These are phyloP conservation scores for Clarireedia hainanense DNA, from an alignment of 2,329 filamentous ascomycete genomes.

Conservation along the genomic window DNA sequence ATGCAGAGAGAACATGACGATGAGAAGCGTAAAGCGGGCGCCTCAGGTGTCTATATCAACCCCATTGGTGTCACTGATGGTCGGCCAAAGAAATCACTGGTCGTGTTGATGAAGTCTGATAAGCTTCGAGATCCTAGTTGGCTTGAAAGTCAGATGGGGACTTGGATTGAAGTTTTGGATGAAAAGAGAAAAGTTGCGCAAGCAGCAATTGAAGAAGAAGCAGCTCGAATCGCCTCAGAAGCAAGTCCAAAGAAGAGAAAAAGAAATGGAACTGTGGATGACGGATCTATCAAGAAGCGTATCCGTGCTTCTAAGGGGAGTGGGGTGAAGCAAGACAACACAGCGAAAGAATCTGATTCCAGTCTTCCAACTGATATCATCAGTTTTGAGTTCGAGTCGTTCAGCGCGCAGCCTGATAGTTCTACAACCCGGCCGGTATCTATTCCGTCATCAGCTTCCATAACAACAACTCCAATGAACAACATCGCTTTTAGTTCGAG, in stretches of 20 bases:
- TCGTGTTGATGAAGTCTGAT: constrained; percentile 27
- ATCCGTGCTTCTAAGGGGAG: background rate
- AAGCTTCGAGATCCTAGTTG: constrained; percentile 22
- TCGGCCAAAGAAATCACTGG: constrained; percentile 28
- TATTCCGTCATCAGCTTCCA: too few species aligned
- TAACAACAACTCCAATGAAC: too few species aligned
- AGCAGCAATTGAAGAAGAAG: constrained; percentile 1
- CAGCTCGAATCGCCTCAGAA: background rate
- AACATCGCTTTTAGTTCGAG: too few species aligned
- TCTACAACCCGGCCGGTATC: too few species aligned
- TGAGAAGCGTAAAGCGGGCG: constrained; percentile 11
- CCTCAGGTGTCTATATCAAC: constrained; percentile 14
- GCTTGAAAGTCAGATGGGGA: constrained; percentile 12
- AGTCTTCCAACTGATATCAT: too few species aligned
- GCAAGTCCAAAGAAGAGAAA: constrained; percentile 5
- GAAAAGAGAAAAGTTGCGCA: constrained; percentile 5
- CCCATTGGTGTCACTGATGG: constrained; percentile 15
- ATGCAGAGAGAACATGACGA: constrained; percentile 7
- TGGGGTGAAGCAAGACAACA: background rate
- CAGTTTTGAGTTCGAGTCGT: too few species aligned
- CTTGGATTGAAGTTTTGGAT: constrained; percentile 12
- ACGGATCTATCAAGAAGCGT: background rate
- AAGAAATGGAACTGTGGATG: background rate
- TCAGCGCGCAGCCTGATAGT: too few species aligned
- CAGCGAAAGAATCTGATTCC: too few species aligned